Evolutionary conservation across 345 rosid species (phyloP).

Genomic region (Carallia brachiata): DNA sequence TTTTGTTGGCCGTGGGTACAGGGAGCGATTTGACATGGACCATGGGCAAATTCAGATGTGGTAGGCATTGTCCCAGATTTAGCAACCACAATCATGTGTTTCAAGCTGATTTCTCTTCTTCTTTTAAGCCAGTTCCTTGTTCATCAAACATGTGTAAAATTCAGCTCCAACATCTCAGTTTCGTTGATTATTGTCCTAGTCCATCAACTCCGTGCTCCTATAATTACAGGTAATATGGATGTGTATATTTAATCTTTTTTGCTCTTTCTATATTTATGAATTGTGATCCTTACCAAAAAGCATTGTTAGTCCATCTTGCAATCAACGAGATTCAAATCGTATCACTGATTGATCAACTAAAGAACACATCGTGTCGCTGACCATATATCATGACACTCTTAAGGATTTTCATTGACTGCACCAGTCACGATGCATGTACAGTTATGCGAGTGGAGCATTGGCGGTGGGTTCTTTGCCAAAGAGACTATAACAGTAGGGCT

Average conservation of each 20-base stretch:
- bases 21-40: constrained; percentile 64
- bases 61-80: neutral
- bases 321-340: no score
- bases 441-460: constrained; percentile 32
- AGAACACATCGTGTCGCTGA: no score
- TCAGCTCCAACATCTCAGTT: constrained; percentile 50
- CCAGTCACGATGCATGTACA: constrained; percentile 28
- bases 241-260: neutral
- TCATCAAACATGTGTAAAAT: constrained; percentile 46
- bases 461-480: constrained; percentile 52
- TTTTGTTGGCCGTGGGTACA: constrained; percentile 51
- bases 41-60: constrained; percentile 35
- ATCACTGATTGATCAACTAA: no score
- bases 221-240: constrained; percentile 46
- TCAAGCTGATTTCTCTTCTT: constrained; percentile 39
- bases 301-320: no score
- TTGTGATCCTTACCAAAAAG: no score
- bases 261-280: neutral
- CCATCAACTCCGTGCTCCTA: constrained; percentile 54
- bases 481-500: constrained; percentile 45
- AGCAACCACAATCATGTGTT: constrained; percentile 23
- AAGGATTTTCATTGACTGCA: no score
- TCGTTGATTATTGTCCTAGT: constrained; percentile 46
- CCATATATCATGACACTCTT: no score
- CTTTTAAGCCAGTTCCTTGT: constrained; percentile 49